These are phyloP conservation scores for Diaporthe sp. DNA, from an alignment of 2,329 filamentous ascomycete genomes.

Conservation along the genomic window DNA sequence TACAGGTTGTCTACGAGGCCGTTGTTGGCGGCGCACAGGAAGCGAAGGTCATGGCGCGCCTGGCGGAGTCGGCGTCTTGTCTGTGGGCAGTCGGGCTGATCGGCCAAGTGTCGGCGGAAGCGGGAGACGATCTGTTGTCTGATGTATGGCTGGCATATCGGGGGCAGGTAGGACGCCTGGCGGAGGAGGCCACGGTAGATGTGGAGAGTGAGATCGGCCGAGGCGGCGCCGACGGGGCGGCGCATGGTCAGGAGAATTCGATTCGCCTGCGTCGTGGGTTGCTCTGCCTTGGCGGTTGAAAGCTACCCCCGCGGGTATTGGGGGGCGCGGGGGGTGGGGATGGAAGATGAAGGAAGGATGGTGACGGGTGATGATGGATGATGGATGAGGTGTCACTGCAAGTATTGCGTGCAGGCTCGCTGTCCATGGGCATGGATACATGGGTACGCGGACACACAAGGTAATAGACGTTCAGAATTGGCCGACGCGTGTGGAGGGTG, in stretches of 20 bases:
- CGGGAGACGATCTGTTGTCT: constrained; percentile 56
- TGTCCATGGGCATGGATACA: too few species aligned
- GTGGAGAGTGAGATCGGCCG: constrained; percentile 51
- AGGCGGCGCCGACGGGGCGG: constrained; percentile 48
- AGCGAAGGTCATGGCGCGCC: constrained; percentile 58
- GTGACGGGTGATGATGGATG: too few species aligned
- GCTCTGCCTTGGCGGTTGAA: background rate
- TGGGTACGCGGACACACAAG: background rate
- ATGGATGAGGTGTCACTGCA: background rate
- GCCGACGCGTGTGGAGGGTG: constrained; percentile 25
- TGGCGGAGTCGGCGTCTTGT: constrained; percentile 50
- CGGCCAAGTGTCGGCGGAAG: constrained; percentile 57
- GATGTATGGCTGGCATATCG: constrained; percentile 60
- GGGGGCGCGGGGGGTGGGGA: background rate
- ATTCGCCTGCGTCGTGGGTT: background rate
- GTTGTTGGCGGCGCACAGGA: constrained; percentile 65
- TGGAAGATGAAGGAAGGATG: too few species aligned
- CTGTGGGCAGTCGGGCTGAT: constrained; percentile 40
- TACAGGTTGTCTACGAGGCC: constrained; percentile 63
- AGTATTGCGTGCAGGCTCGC: too few species aligned
- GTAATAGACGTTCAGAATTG: background rate
- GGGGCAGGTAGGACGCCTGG: constrained; percentile 71
- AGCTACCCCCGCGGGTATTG: too few species aligned
- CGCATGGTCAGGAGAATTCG: constrained; percentile 48
- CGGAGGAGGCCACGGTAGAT: constrained; percentile 72